Evolutionary conservation across 768 basidiomycete genomes (phyloP).

Genomic region (Naematelia encephala): DNA sequence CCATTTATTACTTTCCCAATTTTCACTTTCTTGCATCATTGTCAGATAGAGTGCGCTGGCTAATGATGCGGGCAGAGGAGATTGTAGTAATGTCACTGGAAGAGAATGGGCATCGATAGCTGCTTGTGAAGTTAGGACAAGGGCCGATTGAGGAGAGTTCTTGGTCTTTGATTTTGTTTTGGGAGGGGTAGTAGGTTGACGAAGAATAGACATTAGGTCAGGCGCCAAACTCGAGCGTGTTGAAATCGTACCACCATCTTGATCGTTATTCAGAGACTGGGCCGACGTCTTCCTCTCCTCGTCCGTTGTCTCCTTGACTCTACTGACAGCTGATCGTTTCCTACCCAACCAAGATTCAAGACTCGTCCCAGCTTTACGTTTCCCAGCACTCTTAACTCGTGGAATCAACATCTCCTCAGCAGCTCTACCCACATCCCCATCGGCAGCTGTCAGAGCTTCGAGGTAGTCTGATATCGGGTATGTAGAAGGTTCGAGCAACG

Average conservation of each 20-base stretch:
- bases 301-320: background rate
- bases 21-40: slow-evolving; percentile 42
- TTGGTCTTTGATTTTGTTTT: slow-evolving; percentile 12
- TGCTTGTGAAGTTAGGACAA: slow-evolving; percentile 36
- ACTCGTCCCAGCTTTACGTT: slow-evolving; percentile 20
- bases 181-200: slow-evolving; percentile 9
- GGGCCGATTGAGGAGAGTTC: slow-evolving; percentile 31
- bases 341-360: slow-evolving; percentile 24
- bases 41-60: slow-evolving; percentile 47
- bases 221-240: background rate
- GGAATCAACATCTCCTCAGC: slow-evolving; percentile 41
- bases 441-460: slow-evolving; percentile 24
- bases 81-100: slow-evolving; percentile 35
- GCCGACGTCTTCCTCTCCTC: background rate
- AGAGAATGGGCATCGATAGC: slow-evolving; percentile 34
- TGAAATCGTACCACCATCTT: background rate
- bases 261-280: background rate
- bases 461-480: slow-evolving; percentile 25
- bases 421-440: slow-evolving; percentile 38
- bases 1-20: slow-evolving; percentile 42
- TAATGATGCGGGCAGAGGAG: slow-evolving; percentile 39
- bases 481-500: slow-evolving; percentile 42
- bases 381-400: slow-evolving; percentile 21
- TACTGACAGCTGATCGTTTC: background rate
- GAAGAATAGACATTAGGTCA: slow-evolving; percentile 17